Conservation (phyloP, 352 stramenopile genomes). For the Globisporangium alternatum region DNA sequence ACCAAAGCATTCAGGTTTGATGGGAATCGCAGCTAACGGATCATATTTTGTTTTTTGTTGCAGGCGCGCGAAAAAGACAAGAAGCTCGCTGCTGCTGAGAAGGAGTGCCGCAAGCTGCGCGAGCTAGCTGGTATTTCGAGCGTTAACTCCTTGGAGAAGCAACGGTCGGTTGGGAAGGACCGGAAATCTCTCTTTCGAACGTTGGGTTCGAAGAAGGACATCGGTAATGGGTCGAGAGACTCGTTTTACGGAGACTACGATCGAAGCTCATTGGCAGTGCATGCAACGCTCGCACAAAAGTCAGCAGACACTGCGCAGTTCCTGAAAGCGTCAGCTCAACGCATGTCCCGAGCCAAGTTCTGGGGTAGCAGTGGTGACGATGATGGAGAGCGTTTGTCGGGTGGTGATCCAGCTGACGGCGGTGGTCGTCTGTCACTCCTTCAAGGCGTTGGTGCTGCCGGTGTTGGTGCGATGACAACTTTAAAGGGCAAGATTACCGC, state of each 20-base stretch:
- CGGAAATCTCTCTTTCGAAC: conserved; percentile 62
- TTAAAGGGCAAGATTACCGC: conserved; percentile 68
- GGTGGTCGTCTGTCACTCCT: conserved; percentile 56
- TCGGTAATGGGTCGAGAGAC: conserved; percentile 23
- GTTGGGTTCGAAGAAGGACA: conserved; percentile 76
- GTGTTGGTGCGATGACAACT: conserved; percentile 62
- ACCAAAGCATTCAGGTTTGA: neutral
- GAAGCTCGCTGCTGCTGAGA: conserved; percentile 67
- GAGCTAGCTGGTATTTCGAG: conserved; percentile 33
- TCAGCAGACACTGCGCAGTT: conserved; percentile 79
- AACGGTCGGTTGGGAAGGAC: conserved; percentile 41
- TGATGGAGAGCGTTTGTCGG: conserved; percentile 46
- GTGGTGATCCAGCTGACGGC: conserved; percentile 40
- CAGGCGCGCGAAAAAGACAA: conserved; percentile 84
- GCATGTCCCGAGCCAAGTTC: conserved; percentile 58
- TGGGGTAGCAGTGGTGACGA: conserved; percentile 51
- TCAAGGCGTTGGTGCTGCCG: conserved; percentile 54
- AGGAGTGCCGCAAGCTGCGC: conserved; percentile 68
- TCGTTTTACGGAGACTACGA: conserved; percentile 31
- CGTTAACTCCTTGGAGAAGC: conserved; percentile 23
- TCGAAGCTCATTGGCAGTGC: conserved; percentile 43
- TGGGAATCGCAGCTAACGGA: neutral
- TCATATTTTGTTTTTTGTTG: neutral
- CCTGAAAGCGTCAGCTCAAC: conserved; percentile 63
- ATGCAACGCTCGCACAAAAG: conserved; percentile 60